Evolutionary conservation across 2,329 filamentous ascomycete species (phyloP), one percentile per base, ranked within the genome.

Genomic region (Knufia petricola): DNA sequence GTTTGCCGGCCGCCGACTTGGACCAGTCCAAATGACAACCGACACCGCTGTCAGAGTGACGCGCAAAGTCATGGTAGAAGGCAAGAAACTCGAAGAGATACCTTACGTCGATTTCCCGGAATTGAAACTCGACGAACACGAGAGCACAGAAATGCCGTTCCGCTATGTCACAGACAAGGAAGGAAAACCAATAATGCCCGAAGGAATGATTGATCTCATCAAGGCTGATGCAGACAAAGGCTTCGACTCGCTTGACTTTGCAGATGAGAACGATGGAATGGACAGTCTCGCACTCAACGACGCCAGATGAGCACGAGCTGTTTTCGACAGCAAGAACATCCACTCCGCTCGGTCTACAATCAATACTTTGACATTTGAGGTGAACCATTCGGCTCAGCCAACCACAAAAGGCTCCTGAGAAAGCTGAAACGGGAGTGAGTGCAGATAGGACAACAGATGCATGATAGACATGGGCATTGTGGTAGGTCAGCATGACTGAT

Each of bases 101-200:
- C 75, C 81, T 1, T 95, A 92, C 63, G 66, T 92, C 28, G 89
- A 96, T 64, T 82, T 86, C 61, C 92, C 92, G 0, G 90, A 96
- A 63, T 77, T 98, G 62, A 82, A 82, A 62, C 84, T 96, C 65
- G 87, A 86, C 64, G 82, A 92, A 63, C 83, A 94, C 61, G 92
- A 98, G 69, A 92, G 85, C 64, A 95, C 89, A 0, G 77, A 95
- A 66, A 96, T 98, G 92, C 92, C 92, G 1, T 98, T 98, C 68
- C 86, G 92, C 58, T 98, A 98, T 63, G 89, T 98, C 44, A 83
- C 78, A 62, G 82, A 77, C 45, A 70, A 78, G 9, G 72, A 85
- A 49, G 87, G 85, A 38, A 74, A 86, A 57, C 87, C 89, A 1
- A 81, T 95, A 50, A 95, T 98, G 88, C 92, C 92, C 19, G 76